These are phyloP conservation scores for Epipyxis sp. DNA, from an alignment of 108 stramenopile genomes.

Conservation along the genomic window DNA sequence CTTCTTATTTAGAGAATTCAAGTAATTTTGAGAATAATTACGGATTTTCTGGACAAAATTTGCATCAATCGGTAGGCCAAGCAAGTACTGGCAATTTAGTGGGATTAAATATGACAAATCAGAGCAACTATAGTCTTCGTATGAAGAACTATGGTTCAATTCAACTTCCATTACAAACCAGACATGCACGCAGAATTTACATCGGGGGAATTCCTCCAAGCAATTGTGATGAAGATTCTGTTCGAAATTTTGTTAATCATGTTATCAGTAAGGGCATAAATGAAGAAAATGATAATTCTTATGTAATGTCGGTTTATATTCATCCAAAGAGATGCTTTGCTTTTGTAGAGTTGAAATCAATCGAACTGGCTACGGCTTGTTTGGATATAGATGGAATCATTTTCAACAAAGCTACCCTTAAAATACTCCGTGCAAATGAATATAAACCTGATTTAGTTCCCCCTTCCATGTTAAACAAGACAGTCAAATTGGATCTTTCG, in stretches of 20 bases:
- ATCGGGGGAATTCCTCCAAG: constrained; percentile 72
- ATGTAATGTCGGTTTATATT: constrained; percentile 87
- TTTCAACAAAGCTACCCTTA: constrained; percentile 70
- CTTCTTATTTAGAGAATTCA: no score
- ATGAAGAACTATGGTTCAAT: constrained; percentile 4
- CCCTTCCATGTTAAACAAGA: constrained; percentile 27
- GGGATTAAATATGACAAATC: no score
- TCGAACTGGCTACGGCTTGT: constrained; percentile 88
- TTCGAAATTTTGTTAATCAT: constrained; percentile 73
- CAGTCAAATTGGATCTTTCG: neutral
- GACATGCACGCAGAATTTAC: constrained; percentile 90
- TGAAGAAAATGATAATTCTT: constrained; percentile 53
- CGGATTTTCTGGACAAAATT: no score
- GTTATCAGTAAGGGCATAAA: constrained; percentile 62
- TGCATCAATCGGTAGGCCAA: no score
- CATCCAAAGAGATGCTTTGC: constrained; percentile 86
- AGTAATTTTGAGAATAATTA: no score
- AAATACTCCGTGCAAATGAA: constrained; percentile 92
- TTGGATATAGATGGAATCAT: constrained; percentile 83
- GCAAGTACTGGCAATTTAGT: no score
- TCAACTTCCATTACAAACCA: constrained; percentile 49
- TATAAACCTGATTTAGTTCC: constrained; percentile 84
- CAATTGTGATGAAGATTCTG: constrained; percentile 66
- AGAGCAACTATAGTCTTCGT: no score
- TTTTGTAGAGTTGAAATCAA: constrained; percentile 89